Conservation (phyloP, 2,329 filamentous ascomycete genomes). For the Neurospora crassa region DNA sequence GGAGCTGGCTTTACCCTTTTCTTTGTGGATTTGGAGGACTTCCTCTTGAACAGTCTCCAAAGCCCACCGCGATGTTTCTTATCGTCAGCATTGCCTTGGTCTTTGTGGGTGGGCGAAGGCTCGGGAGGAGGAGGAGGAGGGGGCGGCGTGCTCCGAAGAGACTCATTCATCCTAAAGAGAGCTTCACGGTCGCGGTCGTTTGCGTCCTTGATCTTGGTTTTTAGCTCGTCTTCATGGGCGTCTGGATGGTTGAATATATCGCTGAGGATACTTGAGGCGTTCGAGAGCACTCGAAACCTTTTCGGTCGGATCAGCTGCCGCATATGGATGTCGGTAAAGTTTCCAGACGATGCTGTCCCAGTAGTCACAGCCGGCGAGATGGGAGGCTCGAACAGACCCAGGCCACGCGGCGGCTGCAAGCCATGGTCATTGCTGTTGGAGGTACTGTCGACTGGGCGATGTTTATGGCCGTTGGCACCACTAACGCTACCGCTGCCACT, state of each 20-base stretch:
- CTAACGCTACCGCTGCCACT: neutral
- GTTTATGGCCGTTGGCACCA: neutral
- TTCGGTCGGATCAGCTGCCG: conserved; percentile 3
- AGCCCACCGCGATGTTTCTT: neutral
- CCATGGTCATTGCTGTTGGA: neutral
- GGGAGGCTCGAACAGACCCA: neutral
- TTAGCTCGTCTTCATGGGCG: conserved; percentile 12
- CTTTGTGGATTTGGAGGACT: neutral
- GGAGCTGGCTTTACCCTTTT: neutral
- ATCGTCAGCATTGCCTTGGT: neutral
- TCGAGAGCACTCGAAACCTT: conserved; percentile 10
- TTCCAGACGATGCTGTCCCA: neutral
- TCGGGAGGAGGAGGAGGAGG: conserved; percentile 23
- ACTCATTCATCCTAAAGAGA: conserved; percentile 31
- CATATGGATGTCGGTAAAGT: neutral
- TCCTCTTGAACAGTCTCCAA: neutral
- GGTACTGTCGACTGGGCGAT: neutral
- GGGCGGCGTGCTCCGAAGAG: conserved; percentile 34
- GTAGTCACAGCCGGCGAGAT: neutral
- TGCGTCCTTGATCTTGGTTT: conserved; percentile 15
- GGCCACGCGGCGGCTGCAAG: neutral
- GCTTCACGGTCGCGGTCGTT: conserved; percentile 13
- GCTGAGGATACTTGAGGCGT: conserved; percentile 10
- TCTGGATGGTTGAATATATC: conserved; percentile 16
- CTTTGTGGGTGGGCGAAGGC: neutral